Percentiles rank a stretch among this genome's conserved stretches.
These are phyloP conservation scores for Hypomontagnella monticulosa DNA, from an alignment of 495 filamentous ascomycete genomes.

Conservation along the genomic window DNA sequence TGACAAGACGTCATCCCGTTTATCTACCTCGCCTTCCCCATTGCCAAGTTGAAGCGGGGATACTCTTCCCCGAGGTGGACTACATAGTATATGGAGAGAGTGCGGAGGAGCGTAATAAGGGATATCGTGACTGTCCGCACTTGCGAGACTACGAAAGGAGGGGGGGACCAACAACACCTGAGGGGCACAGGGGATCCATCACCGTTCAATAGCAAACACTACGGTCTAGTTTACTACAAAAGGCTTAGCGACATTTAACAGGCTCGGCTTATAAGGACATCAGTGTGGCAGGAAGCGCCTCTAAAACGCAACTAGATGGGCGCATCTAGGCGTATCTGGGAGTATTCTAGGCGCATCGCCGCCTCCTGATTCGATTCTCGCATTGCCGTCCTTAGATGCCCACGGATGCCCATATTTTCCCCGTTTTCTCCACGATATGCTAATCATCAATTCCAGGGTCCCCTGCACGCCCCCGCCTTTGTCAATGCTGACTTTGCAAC, in stretches of 20 bases:
- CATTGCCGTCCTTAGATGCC: slow-evolving; percentile 28
- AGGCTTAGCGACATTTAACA: slow-evolving; percentile 15
- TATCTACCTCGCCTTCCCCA: slow-evolving; percentile 29
- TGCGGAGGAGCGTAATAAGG: slow-evolving; percentile 18
- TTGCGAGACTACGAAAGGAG: background rate
- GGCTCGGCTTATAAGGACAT: slow-evolving; percentile 8
- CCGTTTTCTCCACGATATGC: slow-evolving; percentile 34
- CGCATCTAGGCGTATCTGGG: background rate
- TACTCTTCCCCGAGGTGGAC: slow-evolving; percentile 14
- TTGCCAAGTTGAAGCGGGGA: slow-evolving; percentile 35
- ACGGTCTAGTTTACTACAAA: slow-evolving; percentile 17
- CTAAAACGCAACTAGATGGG: slow-evolving; percentile 13
- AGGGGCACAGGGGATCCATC: slow-evolving; percentile 14
- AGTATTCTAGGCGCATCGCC: background rate
- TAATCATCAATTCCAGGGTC: slow-evolving; percentile 16
- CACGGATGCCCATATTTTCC: slow-evolving; percentile 22
- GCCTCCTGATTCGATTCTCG: slow-evolving; percentile 16
- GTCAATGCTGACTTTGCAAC: slow-evolving; percentile 46
- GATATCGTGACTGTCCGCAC: slow-evolving; percentile 14
- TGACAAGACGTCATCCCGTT: slow-evolving; percentile 35
- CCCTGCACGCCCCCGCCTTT: slow-evolving; percentile 48
- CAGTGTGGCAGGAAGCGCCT: background rate
- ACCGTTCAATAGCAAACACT: slow-evolving; percentile 1
- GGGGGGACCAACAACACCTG: background rate
- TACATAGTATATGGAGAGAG: slow-evolving; percentile 7